Evolutionary conservation across 768 basidiomycete species (phyloP), one percentile per base, ranked within the genome.

Genomic region (Xerocomellus chrysenteron): DNA sequence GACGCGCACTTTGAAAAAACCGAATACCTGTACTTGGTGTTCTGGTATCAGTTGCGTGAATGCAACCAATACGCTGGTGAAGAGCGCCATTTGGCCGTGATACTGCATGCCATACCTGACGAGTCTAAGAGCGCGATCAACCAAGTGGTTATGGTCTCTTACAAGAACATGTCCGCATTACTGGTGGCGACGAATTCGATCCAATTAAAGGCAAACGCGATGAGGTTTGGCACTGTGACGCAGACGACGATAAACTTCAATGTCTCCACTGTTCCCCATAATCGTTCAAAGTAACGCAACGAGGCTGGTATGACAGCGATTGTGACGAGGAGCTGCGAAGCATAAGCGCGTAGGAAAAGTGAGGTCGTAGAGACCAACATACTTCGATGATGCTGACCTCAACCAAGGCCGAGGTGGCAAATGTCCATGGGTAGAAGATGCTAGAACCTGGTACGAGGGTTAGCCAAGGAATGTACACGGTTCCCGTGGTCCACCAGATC

Each of bases 41-140:
- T 99, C 97, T 33, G 96, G 96, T 63, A 98, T 98, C 52, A 97
- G 74, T 72, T 99, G 97, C 4, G 95, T 98, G 74, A 98, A 98
- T 7, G 95, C 96, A 52, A 99, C 97, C 36, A 99, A 78, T 58
- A 95, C 78, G 3, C 87, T 88, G 49, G 87, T 87, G 66, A 97
- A 92, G 19, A 99, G 78, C 6, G 92, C 90, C 82, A 90, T 93
- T 73, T 94, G 89, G 42, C 97, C 97, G 65, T 91, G 93, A 68
- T 96, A 97, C 44, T 82, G 78, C 82, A 92, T 88, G 37, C 87
- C 92, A 73, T 89, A 92, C 43, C 96, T 97, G 54, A 53, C 32
- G 44, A 64, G 47, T 33, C 60, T 63, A 49, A 55, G 63, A 40
- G 46, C 46, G n/a, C 46, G 55, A 43, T 53, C 47, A 39, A 54